These are phyloP conservation scores for Wickerhamiella parazyma DNA, from an alignment of 805 yeast genomes.

Conservation along the genomic window DNA sequence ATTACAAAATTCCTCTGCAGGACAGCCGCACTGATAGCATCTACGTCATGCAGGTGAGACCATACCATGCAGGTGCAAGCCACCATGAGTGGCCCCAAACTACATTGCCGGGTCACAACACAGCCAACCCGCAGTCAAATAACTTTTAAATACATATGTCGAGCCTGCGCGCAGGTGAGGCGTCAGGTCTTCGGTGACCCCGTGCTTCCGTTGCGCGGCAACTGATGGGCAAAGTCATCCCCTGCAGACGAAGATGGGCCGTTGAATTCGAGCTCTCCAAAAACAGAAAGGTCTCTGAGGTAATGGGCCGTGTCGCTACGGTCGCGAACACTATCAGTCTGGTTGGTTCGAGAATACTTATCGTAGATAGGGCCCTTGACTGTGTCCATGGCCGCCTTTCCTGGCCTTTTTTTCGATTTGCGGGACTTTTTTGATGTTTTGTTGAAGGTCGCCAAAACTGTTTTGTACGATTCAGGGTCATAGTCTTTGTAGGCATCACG, in stretches of 20 bases:
- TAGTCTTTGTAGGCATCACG: slow-evolving; percentile 9
- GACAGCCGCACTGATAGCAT: background rate
- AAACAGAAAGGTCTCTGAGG: slow-evolving; percentile 2
- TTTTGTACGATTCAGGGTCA: slow-evolving; percentile 4
- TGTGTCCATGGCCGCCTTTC: background rate
- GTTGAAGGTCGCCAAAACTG: slow-evolving; percentile 1
- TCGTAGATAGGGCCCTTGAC: slow-evolving; percentile 5
- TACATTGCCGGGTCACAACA: too few relatives aligned
- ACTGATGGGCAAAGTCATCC: background rate
- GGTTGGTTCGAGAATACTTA: background rate
- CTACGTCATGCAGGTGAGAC: background rate
- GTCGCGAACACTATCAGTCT: slow-evolving; percentile 2
- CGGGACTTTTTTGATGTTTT: background rate
- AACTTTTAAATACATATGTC: too few relatives aligned
- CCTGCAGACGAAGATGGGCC: background rate
- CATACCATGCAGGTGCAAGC: background rate
- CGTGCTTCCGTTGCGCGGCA: background rate
- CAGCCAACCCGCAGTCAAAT: too few relatives aligned
- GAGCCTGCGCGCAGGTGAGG: too few relatives aligned
- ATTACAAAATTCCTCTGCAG: background rate
- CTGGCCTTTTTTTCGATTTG: background rate
- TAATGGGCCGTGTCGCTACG: slow-evolving; percentile 10
- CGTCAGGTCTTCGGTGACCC: background rate
- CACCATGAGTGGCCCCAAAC: too few relatives aligned
- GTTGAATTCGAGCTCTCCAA: slow-evolving; percentile 7